Base-by-base conservation (phyloP, 331 rosid species). In the Saraca asoca region DNA sequence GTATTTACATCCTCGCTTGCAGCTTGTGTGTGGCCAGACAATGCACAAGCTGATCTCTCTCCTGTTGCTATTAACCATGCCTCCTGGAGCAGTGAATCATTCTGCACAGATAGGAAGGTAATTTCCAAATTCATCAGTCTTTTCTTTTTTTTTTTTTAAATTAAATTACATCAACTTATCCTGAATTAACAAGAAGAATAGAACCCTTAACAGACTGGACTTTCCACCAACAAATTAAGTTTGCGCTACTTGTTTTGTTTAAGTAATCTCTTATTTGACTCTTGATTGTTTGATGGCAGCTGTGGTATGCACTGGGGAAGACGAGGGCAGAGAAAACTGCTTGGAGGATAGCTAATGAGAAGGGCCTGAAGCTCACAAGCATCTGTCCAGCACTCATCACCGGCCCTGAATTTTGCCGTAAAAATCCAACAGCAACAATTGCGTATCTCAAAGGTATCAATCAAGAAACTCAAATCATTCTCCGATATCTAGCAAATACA, bases 231-330 rank as follows among this genome's bases (percentile, higher is more conserved):
- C n/a, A n/a, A n/a, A n/a, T n/a, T n/a, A 24, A 3, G 31, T 24
- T 24, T 24, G 1, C 2, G 31, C 31, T 24, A 24, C 31, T 1
- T 24, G 31, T 24, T 24, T 24, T 24, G 2, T 24, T 24, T 3
- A 24, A 24, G 31, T 24, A 24, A 24, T 24, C 31, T 24, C 31
- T 24, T 24, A 24, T 24, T 1, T 24, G 31, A 24, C 31, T 24
- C 31, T 24, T 24, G 2, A 24, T 24, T 24, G 31, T 24, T 24
- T 24, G 31, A 24, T 60, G 69, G 78, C 85, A 88, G 98, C 87
- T 93, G 0, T 93, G 98, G 98, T 93, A 81, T 81, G 95, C 98
- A 5, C 20, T 88, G 74, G 98, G 96, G 0, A 90, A 90, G 71
- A 74, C 75, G 65, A 82, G 84, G 58, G 91, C 98, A 35, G 97